Conservation (phyloP, 176 grass and related monocot genomes). For the Elaeis guineensis region DNA sequence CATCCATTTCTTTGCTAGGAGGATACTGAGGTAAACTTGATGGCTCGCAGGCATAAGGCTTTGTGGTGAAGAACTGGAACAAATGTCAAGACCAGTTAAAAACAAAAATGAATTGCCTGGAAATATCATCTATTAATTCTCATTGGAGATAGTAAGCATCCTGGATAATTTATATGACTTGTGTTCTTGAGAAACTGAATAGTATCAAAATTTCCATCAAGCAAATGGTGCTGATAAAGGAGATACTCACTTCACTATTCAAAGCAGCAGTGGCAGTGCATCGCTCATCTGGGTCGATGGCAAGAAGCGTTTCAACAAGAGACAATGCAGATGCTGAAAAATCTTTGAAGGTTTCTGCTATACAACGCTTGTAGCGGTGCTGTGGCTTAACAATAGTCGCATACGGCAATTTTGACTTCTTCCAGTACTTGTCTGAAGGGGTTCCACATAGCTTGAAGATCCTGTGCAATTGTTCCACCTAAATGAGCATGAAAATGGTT, state of each 20-base stretch:
- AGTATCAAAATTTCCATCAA: too few relatives aligned
- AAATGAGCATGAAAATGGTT: not conserved
- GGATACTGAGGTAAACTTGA: conserved; percentile 17
- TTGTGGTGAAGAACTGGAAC: conserved; percentile 12
- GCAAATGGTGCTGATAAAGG: too few relatives aligned
- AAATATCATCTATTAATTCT: too few relatives aligned
- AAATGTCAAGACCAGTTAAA: too few relatives aligned
- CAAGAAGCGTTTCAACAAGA: conserved; percentile 37
- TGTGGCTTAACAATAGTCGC: conserved; percentile 37
- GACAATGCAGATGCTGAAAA: conserved; percentile 26
- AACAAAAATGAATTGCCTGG: too few relatives aligned
- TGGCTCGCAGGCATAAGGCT: conserved; percentile 12
- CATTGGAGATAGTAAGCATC: too few relatives aligned
- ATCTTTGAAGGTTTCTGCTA: conserved; percentile 34
- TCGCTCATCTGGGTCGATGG: conserved; percentile 35
- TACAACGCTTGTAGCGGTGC: conserved; percentile 38
- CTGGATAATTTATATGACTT: too few relatives aligned
- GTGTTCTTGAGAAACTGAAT: too few relatives aligned
- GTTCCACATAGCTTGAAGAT: conserved; percentile 58
- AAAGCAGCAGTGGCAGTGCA: conserved; percentile 10
- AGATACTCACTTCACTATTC: too few relatives aligned
- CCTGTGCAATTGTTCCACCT: conserved; percentile 54
- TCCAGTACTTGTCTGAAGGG: conserved; percentile 49
- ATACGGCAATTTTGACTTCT: conserved; percentile 34
- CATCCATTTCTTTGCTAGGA: conserved; percentile 21